These are phyloP conservation scores for Prunus mongolica DNA, from an alignment of 306 rosid species.

Conservation along the genomic window DNA sequence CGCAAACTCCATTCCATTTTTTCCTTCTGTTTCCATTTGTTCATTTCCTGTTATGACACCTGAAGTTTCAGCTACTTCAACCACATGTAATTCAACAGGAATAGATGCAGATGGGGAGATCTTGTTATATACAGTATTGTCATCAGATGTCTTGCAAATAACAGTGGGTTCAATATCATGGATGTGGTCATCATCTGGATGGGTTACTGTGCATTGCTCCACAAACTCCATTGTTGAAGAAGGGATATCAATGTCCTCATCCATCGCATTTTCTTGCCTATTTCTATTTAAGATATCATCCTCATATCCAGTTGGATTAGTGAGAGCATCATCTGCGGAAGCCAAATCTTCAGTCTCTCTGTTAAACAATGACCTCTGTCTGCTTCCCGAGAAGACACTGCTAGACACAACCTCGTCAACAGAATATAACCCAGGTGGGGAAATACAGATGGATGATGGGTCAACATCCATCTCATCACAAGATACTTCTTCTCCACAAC, in stretches of 20 bases:
- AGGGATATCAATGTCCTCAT: constrained; percentile 31
- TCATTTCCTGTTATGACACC: constrained; percentile 20
- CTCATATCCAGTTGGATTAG: constrained; percentile 15
- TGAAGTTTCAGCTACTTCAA: constrained; percentile 22
- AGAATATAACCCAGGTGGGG: constrained; percentile 47
- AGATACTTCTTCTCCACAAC: constrained; percentile 32
- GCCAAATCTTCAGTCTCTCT: constrained; percentile 30
- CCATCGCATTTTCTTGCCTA: constrained; percentile 29
- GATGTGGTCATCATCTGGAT: constrained; percentile 20
- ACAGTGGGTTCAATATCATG: constrained; percentile 17
- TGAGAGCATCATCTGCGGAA: constrained; percentile 26
- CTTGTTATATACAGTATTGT: constrained; percentile 10
- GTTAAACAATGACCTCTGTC: constrained; percentile 16
- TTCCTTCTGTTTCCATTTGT: constrained; percentile 2
- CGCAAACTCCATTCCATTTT: constrained; percentile 7
- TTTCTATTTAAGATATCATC: constrained; percentile 20
- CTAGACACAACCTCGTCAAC: constrained; percentile 48
- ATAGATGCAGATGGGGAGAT: constrained; percentile 11
- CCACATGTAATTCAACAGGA: constrained; percentile 20
- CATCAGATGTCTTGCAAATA: constrained; percentile 16
- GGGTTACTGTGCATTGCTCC: constrained; percentile 33
- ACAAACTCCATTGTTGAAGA: constrained; percentile 27
- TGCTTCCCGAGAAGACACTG: constrained; percentile 13
- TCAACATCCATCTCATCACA: constrained; percentile 59
- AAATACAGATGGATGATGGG: constrained; percentile 45